Evolutionary conservation across 169 alveolate species (phyloP).

Genomic region (Plasmodium knowlesi): DNA sequence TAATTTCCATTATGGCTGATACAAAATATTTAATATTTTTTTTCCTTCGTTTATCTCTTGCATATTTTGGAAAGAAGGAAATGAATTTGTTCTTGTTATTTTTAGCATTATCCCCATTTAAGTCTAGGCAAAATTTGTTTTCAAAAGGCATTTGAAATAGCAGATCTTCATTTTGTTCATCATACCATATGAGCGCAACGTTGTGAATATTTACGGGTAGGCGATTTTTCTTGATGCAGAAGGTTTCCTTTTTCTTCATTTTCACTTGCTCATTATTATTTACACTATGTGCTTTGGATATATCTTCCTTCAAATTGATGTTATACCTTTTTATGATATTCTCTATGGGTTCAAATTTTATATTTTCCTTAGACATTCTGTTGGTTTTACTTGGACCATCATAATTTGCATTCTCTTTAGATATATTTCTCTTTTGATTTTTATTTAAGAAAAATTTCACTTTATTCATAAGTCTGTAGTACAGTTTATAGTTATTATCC

Average conservation of each 20-base stretch:
- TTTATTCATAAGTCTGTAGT: slow-evolving; percentile 68
- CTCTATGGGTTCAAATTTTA: slow-evolving; percentile 63
- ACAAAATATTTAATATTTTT: slow-evolving; percentile 70
- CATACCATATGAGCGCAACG: slow-evolving; percentile 72
- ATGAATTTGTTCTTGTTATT: slow-evolving; percentile 11
- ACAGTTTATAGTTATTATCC: slow-evolving; percentile 39
- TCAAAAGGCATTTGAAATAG: slow-evolving; percentile 67
- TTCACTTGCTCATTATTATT: not conserved
- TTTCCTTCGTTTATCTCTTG: slow-evolving; percentile 36
- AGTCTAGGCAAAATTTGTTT: slow-evolving; percentile 35
- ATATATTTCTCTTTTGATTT: slow-evolving; percentile 17
- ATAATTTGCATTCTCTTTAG: not conserved
- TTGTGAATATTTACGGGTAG: slow-evolving; percentile 36
- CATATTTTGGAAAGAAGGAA: slow-evolving; percentile 4
- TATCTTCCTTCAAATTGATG: slow-evolving; percentile 3
- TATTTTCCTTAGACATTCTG: slow-evolving; percentile 7
- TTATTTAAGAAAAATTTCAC: slow-evolving; percentile 42
- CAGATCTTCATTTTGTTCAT: slow-evolving; percentile 69
- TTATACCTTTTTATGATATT: slow-evolving; percentile 71
- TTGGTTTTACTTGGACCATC: not conserved
- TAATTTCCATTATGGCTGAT: slow-evolving; percentile 47
- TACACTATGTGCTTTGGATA: not conserved
- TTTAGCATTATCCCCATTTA: slow-evolving; percentile 3
- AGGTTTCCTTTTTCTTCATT: slow-evolving; percentile 22
- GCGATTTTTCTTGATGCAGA: slow-evolving; percentile 25